Evolutionary conservation across 1,284 basidiomycete species (phyloP), one percentile per base, ranked within the genome.

Genomic region (Thecaphora frezii): DNA sequence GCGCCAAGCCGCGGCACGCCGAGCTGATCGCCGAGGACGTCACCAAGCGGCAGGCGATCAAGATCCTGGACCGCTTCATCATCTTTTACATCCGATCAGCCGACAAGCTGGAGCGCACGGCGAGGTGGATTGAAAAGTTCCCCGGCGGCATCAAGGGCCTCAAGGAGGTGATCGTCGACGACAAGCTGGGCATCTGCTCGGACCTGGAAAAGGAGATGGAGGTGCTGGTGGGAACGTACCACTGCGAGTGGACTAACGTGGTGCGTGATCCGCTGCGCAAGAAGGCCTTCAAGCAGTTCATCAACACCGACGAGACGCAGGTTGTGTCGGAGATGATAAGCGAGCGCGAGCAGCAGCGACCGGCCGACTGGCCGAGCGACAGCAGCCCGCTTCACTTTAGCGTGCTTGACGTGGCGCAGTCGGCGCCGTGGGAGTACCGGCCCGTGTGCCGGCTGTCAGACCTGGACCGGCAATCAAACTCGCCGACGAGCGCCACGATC

Each of bases 201-300:
- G 86, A 89, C 38, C 82, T 90, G 7, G 88, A 89, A 59, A 81
- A 80, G n/a, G 83, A 87, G 44, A 90, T 90, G 88, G 82, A 86
- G 40, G 80, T 81, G 19, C 81, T 89, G 2, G 83, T 89, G 4
- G 84, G 73, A 38, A 86, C 86, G 2, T 89, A 87, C 74, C 82
- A 84, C 59, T 85, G 87, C 71, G 88, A 90, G 75, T 90, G 88
- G 88, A 85, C 84, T 16, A 81, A 81, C 26, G 87, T 87, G 3
- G 84, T 89, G 2, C 81, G 84, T 58, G 83, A 85, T 61, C 85
- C 85, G 1, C 80, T 74, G 10, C 82, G 83, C 38, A 82, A 84
- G 51, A 84, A 83, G 58, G 81, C 84, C 54, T 88, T 88, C 81
- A 82, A 83, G 33, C 86, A 89, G 67, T 89, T 88, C 63, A 84